These are phyloP conservation scores for Escovopsis sp. DNA, from an alignment of 2,329 filamentous ascomycete genomes.

Conservation along the genomic window DNA sequence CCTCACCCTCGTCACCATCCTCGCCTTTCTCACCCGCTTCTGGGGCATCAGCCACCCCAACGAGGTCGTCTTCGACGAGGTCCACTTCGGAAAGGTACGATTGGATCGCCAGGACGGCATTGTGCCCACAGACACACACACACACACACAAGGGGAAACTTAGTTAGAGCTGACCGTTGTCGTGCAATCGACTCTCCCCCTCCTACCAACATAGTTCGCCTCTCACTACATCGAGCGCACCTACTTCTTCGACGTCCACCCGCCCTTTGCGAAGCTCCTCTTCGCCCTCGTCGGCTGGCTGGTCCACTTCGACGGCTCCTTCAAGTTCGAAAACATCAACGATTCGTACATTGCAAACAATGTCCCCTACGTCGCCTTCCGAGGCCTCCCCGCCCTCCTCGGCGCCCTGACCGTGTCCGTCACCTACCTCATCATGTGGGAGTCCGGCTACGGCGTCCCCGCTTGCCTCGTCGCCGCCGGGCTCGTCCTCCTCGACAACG, in stretches of 20 bases:
- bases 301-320: slow-evolving; percentile 90
- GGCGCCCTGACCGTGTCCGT: slow-evolving; percentile 90
- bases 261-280: slow-evolving; percentile 93
- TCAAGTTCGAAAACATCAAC: slow-evolving; percentile 98
- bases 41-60: slow-evolving; percentile 92
- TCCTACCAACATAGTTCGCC: slow-evolving; percentile 52
- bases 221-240: slow-evolving; percentile 85
- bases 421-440: slow-evolving; percentile 97
- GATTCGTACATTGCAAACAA: slow-evolving; percentile 96
- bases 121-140: too few species aligned
- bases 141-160: too few species aligned
- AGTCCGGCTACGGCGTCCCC: slow-evolving; percentile 91
- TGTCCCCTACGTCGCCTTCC: slow-evolving; percentile 92
- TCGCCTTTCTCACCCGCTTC: slow-evolving; percentile 87
- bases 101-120: slow-evolving; percentile 1
- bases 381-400: slow-evolving; percentile 80
- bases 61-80: slow-evolving; percentile 97
- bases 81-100: slow-evolving; percentile 94
- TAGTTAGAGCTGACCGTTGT: too few species aligned
- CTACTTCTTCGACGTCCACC: slow-evolving; percentile 99
- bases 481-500: slow-evolving; percentile 88
- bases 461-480: slow-evolving; percentile 78
- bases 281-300: slow-evolving; percentile 97
- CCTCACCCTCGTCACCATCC: slow-evolving; percentile 58
- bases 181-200: too few species aligned